phyloP scores from a whole-genome alignment of 2,329 filamentous ascomycete genomes.

The Colletotrichum simmondsii region DNA sequence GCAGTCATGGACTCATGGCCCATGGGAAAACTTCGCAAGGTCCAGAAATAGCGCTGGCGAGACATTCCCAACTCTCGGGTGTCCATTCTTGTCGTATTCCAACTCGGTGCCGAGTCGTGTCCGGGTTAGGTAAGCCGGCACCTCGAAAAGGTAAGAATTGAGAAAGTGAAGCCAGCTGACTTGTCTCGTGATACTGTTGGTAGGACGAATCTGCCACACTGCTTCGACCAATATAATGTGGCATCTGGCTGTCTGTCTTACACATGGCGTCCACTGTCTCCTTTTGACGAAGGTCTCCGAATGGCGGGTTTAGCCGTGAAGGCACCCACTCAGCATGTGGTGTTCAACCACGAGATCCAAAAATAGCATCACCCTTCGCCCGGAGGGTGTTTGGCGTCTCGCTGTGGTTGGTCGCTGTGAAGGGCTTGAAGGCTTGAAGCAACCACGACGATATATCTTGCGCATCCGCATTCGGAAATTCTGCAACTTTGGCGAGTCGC shows the following conservation, averaged over 20 bases:
- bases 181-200: conserved; percentile 6
- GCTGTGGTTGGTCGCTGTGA: conserved; percentile 12
- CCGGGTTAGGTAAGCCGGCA: conserved; percentile 16
- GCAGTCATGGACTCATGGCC: background rate
- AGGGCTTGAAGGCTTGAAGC: background rate
- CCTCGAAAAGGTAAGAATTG: background rate
- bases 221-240: background rate
- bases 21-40: background rate
- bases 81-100: background rate
- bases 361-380: conserved; percentile 27
- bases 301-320: conserved; percentile 1
- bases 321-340: background rate
- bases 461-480: conserved; percentile 10
- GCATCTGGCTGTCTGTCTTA: conserved; percentile 15
- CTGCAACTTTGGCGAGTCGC: conserved; percentile 9
- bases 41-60: conserved; percentile 19
- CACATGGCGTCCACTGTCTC: background rate
- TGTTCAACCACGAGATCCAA: conserved; percentile 7
- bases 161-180: conserved; percentile 10
- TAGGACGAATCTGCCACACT: background rate
- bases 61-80: background rate
- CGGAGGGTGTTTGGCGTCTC: conserved; percentile 19
- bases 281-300: conserved; percentile 11
- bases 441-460: background rate
- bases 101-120: conserved; percentile 7